Conservation (phyloP, 208 protist genomes). For the Crithidia sp. region DNA sequence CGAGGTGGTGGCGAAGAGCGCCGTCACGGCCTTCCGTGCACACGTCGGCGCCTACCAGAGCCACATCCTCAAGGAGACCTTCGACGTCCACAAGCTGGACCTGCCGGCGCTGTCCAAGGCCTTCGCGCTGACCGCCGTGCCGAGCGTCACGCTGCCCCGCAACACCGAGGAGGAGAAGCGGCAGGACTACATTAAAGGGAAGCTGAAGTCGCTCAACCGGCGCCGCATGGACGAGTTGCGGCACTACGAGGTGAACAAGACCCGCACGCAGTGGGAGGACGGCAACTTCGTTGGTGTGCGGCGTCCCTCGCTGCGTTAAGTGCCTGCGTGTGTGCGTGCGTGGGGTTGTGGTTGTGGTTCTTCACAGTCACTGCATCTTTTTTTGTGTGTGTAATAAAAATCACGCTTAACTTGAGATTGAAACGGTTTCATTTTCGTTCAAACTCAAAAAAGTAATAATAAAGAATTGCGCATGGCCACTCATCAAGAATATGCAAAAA, state of each 20-base stretch:
- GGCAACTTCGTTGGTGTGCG: conserved; percentile 77
- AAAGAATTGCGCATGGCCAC: too few species aligned
- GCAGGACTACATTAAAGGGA: conserved; percentile 89
- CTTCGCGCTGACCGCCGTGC: conserved; percentile 92
- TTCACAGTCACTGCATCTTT: too few species aligned
- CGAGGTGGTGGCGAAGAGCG: conserved; percentile 87
- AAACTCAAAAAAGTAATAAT: too few species aligned
- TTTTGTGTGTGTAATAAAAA: too few species aligned
- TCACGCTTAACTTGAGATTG: too few species aligned
- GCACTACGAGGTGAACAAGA: conserved; percentile 86
- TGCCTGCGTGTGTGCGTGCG: too few species aligned
- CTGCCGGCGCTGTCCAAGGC: conserved; percentile 89
- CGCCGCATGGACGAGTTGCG: conserved; percentile 60
- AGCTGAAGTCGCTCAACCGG: conserved; percentile 87
- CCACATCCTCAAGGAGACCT: conserved; percentile 93
- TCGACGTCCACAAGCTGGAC: conserved; percentile 92
- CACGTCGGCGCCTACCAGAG: conserved; percentile 94
- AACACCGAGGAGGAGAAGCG: conserved; percentile 64
- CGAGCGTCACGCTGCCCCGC: conserved; percentile 82
- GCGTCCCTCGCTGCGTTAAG: conserved; percentile 33
- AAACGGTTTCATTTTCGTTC: too few species aligned
- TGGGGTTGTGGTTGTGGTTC: too few species aligned
- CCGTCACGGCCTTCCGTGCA: conserved; percentile 91
- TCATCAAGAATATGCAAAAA: too few species aligned
- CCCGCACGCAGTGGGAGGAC: conserved; percentile 81